A percentile compares a stretch with the other conserved stretches of the same genome.
Conservation (phyloP, 2,329 filamentous ascomycete species). For the Aspergillus ibericus region DNA sequence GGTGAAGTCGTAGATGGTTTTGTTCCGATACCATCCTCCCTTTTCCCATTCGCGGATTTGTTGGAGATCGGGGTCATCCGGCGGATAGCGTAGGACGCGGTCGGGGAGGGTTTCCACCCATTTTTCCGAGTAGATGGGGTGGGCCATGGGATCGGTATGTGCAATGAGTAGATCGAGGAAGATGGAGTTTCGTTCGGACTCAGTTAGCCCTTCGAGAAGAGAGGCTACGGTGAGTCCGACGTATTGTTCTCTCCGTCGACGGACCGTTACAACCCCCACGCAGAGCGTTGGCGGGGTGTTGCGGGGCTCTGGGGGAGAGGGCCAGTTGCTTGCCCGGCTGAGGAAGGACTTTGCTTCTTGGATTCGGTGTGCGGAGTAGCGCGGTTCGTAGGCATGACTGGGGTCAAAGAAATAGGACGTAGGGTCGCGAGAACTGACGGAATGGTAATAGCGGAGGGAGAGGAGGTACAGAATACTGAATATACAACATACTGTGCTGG, state of each 20-base stretch:
- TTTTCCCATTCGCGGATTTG: conserved; percentile 13
- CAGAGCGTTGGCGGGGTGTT: conserved; percentile 31
- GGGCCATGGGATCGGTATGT: conserved; percentile 39
- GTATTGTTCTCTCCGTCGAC: conserved; percentile 40
- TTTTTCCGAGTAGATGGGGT: conserved; percentile 40
- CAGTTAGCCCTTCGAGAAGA: conserved; percentile 42
- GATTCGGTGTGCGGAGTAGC: conserved; percentile 10
- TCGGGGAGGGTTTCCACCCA: conserved; percentile 44
- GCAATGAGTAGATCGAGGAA: conserved; percentile 44
- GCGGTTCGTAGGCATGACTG: conserved; percentile 8
- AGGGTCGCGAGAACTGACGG: conserved; percentile 14
- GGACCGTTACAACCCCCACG: conserved; percentile 45
- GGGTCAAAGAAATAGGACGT: conserved; percentile 19
- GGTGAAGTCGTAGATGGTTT: conserved; percentile 46
- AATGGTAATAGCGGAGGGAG: conserved; percentile 13
- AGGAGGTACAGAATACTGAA: conserved; percentile 12
- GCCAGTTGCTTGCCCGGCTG: neutral
- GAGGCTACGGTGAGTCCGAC: conserved; percentile 43
- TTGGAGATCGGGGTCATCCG: conserved; percentile 24
- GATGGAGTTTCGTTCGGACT: conserved; percentile 40
- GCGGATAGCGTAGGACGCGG: conserved; percentile 40
- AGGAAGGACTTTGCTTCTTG: conserved; percentile 13
- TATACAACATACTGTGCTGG: neutral
- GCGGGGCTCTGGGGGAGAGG: neutral
- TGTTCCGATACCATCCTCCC: conserved; percentile 30